Evolutionary conservation across 169 alveolate genomes (phyloP), one percentile per base, ranked within the genome.

Genomic region (Miamiensis avidus): DNA sequence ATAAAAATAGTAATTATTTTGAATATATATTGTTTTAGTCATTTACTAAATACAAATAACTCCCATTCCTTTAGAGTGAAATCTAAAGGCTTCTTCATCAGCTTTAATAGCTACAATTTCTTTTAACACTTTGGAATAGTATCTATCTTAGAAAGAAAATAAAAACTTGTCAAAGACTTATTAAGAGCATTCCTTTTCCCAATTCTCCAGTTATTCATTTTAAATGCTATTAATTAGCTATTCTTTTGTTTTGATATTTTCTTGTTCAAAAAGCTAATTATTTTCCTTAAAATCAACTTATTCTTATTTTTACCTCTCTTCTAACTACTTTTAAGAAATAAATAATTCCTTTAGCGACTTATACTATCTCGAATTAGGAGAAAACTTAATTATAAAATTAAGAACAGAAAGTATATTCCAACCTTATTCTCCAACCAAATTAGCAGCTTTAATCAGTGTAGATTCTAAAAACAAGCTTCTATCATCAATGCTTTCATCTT

Each of bases 51-150:
- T 87, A 73, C 98, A 95, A 79, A 94, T 90, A 16, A 95, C 91
- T 74, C 98, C 98, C 31, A 95, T 93, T 25, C 98, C 98, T 90
- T 95, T 95, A 30, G 95, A 86, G 86, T 94, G 94, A 29, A 93
- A 75, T 79, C 95, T 89, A 82, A 91, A 93, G 32, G 89, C 90
- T 25, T 89, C 93, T 78, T 77, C 64, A 34, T 88, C 88, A 34
- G 78, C 75, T 28, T 74, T 85, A 49, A 88, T 78, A 65, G 90
- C 83, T 74, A 84, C 84, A 32, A 75, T 84, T 82, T 91, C 78
- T 28, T 87, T 75, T 29, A 91, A 83, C 29, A 91, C 84, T 78
- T 91, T 83, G 79, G 95, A 92, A 82, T 91, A 83, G 82, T 88
- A 91, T 84, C 85, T 91, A 81, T 93, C 96, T 29, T 76, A 83